These are phyloP conservation scores for Calycina herbarum DNA, from an alignment of 2,329 filamentous ascomycete species.

Conservation along the genomic window DNA sequence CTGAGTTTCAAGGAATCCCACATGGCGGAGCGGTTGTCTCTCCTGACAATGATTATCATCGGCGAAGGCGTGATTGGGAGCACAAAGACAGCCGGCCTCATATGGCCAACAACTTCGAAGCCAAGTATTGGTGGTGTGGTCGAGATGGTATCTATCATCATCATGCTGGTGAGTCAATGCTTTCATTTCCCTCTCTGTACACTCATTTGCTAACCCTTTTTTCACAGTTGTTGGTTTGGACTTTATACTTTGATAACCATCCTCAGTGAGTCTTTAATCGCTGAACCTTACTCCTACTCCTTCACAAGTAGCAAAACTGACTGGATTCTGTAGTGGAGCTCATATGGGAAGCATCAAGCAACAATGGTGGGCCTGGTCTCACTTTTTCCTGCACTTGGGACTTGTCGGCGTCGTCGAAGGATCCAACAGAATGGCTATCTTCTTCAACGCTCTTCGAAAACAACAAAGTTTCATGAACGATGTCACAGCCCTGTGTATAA, in stretches of 20 bases:
- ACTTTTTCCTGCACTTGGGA: constrained; percentile 56
- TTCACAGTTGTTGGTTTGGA: constrained; percentile 47
- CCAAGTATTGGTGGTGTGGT: constrained; percentile 17
- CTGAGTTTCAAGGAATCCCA: constrained; percentile 58
- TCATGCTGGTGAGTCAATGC: constrained; percentile 18
- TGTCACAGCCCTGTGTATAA: background rate
- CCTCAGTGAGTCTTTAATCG: constrained; percentile 38
- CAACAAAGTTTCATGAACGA: background rate
- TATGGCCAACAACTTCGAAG: constrained; percentile 14
- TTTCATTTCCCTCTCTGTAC: background rate
- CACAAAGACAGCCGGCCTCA: constrained; percentile 43
- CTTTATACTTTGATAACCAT: constrained; percentile 57
- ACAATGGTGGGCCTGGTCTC: constrained; percentile 50
- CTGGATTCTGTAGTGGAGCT: constrained; percentile 24
- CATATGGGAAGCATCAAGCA: constrained; percentile 53
- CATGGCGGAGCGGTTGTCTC: constrained; percentile 55
- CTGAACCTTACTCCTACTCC: background rate
- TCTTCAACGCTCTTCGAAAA: constrained; percentile 8
- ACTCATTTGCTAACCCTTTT: background rate
- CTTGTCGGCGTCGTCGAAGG: constrained; percentile 58
- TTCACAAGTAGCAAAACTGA: background rate
- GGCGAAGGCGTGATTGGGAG: constrained; percentile 58
- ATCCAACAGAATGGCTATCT: constrained; percentile 17
- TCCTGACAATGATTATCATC: constrained; percentile 59
- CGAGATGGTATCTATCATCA: constrained; percentile 37